A percentile compares a stretch with the other conserved stretches of the same genome.
Evolutionary conservation across 1,284 basidiomycete species (phyloP).

Genomic region (Naganishia sp.): DNA sequence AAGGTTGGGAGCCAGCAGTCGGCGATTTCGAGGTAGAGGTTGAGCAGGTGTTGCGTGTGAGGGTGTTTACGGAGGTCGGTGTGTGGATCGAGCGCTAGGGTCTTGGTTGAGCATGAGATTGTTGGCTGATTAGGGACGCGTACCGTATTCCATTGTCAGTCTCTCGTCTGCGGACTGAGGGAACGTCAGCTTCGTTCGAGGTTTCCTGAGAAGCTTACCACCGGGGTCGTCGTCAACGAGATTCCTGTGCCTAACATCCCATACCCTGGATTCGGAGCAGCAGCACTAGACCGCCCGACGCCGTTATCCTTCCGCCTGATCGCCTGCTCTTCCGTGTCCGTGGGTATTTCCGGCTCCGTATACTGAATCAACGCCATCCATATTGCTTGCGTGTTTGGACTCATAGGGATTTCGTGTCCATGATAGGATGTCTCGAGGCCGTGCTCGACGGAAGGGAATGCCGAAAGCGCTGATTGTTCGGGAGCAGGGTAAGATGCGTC

Average conservation of each 20-base stretch:
- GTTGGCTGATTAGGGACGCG: neutral
- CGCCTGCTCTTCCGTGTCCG: neutral
- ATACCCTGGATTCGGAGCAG: neutral
- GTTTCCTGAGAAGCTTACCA: neutral
- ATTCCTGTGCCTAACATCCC: neutral
- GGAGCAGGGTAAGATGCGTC: no score
- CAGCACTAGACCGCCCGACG: neutral
- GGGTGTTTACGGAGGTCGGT: conserved; percentile 25
- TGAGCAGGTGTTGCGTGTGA: conserved; percentile 25
- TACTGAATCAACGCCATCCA: conserved; percentile 30
- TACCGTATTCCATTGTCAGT: conserved; percentile 26
- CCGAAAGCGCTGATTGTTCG: no score
- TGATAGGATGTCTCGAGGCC: neutral
- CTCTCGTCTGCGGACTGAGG: neutral
- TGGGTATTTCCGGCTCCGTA: conserved; percentile 3
- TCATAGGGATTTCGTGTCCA: conserved; percentile 11
- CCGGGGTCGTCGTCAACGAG: neutral
- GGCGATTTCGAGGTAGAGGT: conserved; percentile 24
- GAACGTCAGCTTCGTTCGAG: neutral
- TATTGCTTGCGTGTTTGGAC: conserved; percentile 18
- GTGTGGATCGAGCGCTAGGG: conserved; percentile 14
- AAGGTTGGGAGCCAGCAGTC: conserved; percentile 27
- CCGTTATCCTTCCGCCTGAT: neutral
- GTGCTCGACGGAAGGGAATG: neutral
- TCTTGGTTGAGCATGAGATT: neutral